Evolutionary conservation across 192 early-diverging fungal genomes (phyloP).

Genomic region (Chytriomyces hyalinus): DNA sequence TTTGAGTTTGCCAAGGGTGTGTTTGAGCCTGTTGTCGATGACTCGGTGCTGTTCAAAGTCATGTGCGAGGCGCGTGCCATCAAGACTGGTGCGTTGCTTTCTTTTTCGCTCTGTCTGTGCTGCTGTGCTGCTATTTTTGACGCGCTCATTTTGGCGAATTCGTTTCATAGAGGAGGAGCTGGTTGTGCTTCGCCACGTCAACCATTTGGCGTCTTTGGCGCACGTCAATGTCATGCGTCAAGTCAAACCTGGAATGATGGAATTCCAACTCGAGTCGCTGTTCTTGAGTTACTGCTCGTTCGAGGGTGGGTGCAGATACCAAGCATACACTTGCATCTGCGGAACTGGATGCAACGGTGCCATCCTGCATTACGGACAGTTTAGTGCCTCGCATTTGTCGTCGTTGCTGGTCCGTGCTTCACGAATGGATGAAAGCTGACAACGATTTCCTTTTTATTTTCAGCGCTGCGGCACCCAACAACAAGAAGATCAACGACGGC

Average conservation of each 20-base stretch:
- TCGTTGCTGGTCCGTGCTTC: slow-evolving; percentile 26
- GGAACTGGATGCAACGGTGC: slow-evolving; percentile 78
- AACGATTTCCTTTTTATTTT: background rate
- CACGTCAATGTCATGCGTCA: slow-evolving; percentile 79
- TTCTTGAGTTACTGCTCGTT: slow-evolving; percentile 76
- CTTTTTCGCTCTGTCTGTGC: background rate
- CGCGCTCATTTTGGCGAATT: background rate
- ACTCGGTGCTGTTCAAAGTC: slow-evolving; percentile 50
- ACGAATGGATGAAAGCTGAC: slow-evolving; percentile 21
- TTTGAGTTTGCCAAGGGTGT: background rate
- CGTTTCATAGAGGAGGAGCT: slow-evolving; percentile 64
- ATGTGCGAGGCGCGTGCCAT: slow-evolving; percentile 79
- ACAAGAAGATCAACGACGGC: slow-evolving; percentile 14
- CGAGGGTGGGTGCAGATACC: slow-evolving; percentile 63
- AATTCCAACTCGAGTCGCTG: slow-evolving; percentile 77
- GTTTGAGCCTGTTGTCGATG: slow-evolving; percentile 24
- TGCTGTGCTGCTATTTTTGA: background rate
- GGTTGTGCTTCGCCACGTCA: slow-evolving; percentile 76
- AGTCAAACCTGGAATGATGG: slow-evolving; percentile 62
- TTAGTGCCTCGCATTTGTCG: slow-evolving; percentile 50
- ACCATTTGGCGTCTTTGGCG: slow-evolving; percentile 74
- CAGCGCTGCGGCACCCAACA: slow-evolving; percentile 27
- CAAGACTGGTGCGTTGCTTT: slow-evolving; percentile 59
- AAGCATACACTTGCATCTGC: slow-evolving; percentile 81
- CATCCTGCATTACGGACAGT: slow-evolving; percentile 82